Evolutionary conservation across 495 filamentous ascomycete genomes (phyloP).

Genomic region (Letharia columbiana): DNA sequence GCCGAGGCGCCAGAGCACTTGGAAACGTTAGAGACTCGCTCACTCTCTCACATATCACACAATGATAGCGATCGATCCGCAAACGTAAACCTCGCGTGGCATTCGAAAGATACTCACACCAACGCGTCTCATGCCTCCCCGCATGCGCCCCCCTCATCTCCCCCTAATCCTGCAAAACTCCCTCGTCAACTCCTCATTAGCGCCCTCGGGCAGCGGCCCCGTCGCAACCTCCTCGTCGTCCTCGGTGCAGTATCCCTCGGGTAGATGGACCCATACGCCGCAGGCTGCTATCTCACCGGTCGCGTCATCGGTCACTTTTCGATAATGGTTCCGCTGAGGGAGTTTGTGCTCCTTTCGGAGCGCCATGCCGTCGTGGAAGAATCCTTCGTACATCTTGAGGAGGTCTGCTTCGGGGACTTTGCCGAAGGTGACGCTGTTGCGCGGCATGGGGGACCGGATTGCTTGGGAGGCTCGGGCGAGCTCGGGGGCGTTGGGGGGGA

Average conservation of each 20-base stretch:
- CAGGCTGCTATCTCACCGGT: slow-evolving; percentile 8
- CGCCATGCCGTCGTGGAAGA: slow-evolving; percentile 3
- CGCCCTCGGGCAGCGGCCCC: slow-evolving; percentile 1
- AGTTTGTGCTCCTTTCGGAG: not conserved
- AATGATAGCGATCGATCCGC: too few relatives aligned
- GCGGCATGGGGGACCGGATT: not conserved
- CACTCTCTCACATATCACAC: too few relatives aligned
- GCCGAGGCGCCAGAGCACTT: slow-evolving; percentile 16
- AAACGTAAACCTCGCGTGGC: too few relatives aligned
- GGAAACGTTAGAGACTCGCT: too few relatives aligned
- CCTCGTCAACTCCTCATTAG: slow-evolving; percentile 1
- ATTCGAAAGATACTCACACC: not conserved
- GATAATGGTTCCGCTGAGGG: slow-evolving; percentile 2
- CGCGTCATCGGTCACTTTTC: slow-evolving; percentile 10
- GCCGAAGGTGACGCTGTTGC: not conserved
- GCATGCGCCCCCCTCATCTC: slow-evolving; percentile 7
- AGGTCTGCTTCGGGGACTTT: not conserved
- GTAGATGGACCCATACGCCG: slow-evolving; percentile 18
- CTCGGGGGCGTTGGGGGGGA: not conserved
- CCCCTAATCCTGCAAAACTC: not conserved
- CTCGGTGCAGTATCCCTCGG: slow-evolving; percentile 12
- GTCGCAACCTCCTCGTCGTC: slow-evolving; percentile 1
- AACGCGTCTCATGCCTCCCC: slow-evolving; percentile 16
- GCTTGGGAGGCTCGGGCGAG: not conserved
- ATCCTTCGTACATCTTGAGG: slow-evolving; percentile 1